Evolutionary conservation across 441 rosid genomes (phyloP).

Genomic region (Pelargonium myrrhifolium): DNA sequence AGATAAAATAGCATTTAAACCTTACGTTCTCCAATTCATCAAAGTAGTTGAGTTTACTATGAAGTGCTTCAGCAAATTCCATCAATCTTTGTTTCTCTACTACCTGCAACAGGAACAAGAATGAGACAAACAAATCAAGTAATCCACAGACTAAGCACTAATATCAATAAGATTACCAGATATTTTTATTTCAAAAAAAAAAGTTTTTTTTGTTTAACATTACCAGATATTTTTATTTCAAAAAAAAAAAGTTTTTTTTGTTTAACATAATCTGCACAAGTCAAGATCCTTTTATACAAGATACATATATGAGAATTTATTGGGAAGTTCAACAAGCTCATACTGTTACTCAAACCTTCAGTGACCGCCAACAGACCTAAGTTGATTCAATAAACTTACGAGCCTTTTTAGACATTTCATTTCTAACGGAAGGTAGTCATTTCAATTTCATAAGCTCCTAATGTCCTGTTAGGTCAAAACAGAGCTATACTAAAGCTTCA

Average conservation of each 20-base stretch:
- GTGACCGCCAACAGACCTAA: background rate
- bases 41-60: constrained; percentile 85
- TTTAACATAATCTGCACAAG: background rate
- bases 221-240: no score
- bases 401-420: background rate
- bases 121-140: constrained; percentile 14
- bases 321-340: constrained; percentile 6
- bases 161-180: background rate
- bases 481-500: background rate
- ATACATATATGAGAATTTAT: background rate
- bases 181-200: background rate
- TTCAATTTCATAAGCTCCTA: background rate
- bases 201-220: no score
- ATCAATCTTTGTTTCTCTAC: constrained; percentile 85
- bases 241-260: no score
- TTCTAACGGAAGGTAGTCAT: background rate
- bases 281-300: constrained; percentile 8
- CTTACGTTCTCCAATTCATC: constrained; percentile 99
- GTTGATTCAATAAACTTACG: background rate
- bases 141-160: no score
- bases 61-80: constrained; percentile 92
- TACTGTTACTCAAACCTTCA: background rate
- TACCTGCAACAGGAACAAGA: constrained; percentile 37
- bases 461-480: background rate
- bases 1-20: constrained; percentile 42